Evolutionary conservation across 202 grass and related monocot genomes (phyloP), one percentile per base, ranked within the genome.

Genomic region (Saccharum hybrid): DNA sequence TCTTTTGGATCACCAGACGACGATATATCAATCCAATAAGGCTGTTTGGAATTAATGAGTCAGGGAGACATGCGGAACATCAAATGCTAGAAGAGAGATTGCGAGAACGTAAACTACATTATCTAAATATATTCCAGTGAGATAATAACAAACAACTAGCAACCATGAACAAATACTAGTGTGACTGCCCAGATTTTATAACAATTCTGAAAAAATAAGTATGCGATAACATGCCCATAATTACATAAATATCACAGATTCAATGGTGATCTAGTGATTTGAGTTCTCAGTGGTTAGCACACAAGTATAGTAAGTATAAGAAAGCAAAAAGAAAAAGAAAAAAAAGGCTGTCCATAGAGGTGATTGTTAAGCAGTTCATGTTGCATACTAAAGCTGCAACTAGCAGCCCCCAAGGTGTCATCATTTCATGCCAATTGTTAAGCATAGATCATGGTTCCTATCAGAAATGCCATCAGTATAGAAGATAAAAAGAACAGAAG

Each of bases 351-450:
- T 63, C 18, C 12, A 78, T 48, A n/a, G 23, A 78, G 64, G 22
- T 73, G 56, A 33, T 49, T 57, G 22, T 71, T 34, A 66, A 30
- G 13, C 14, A 76, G 28, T 54, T 75, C 46, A 71, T 74, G 46
- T 28, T 52, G 72, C 42, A 81, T 31, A 61, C 71, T 60, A 79
- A 41, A 86, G 68, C 38, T 66, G 72, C 66, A 86, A 67, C 15
- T 52, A 60, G 23, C 16, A 13, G 31, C 38, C 15, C 28, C 2
- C 33, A 43, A 81, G 49, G 5, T 38, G 37, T 23, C 77, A 80
- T 41, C 39, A 77, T 52, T 88, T 31, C 21, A 63, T 63, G 36
- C 8, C 7, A 77, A 45, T 28, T 81, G 40, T 64, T 52, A 82
- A 72, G 49, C 57, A 56, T 36, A 43, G 14, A 56, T 78, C 68